These are phyloP conservation scores for Bathelium albidoporum DNA, from an alignment of 495 filamentous ascomycete genomes.

Conservation along the genomic window DNA sequence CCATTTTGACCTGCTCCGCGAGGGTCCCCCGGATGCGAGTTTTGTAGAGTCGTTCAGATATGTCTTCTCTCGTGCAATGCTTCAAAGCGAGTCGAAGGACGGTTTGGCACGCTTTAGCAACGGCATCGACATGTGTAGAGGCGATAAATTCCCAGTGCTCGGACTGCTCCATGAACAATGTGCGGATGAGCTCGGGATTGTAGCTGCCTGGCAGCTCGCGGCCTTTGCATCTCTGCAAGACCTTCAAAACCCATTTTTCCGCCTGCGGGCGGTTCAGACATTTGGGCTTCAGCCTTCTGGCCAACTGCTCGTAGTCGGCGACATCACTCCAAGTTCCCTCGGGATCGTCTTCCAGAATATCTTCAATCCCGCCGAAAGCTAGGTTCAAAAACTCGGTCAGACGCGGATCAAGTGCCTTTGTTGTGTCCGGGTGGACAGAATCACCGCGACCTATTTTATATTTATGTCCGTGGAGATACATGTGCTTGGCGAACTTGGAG, in stretches of 20 bases:
- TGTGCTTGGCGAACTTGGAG: constrained; percentile 43
- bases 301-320: neutral
- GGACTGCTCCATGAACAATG: constrained; percentile 44
- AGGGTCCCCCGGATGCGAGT: constrained; percentile 10
- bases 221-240: constrained; percentile 28
- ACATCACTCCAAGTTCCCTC: neutral
- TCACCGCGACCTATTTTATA: neutral
- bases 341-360: neutral
- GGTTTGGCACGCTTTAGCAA: constrained; percentile 14
- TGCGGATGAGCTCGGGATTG: constrained; percentile 41
- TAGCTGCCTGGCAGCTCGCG: constrained; percentile 45
- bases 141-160: constrained; percentile 37
- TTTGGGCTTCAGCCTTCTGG: neutral
- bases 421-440: neutral
- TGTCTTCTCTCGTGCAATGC: constrained; percentile 11
- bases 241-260: constrained; percentile 7
- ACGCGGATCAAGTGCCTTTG: neutral
- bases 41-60: constrained; percentile 9
- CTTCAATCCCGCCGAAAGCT: constrained; percentile 2
- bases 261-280: constrained; percentile 14
- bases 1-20: constrained; percentile 3
- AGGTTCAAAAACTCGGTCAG: neutral
- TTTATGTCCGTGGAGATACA: constrained; percentile 38
- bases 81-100: constrained; percentile 18
- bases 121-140: constrained; percentile 18